Base-by-base conservation (phyloP, 306 rosid genomes). In the Rubus idaeus region DNA sequence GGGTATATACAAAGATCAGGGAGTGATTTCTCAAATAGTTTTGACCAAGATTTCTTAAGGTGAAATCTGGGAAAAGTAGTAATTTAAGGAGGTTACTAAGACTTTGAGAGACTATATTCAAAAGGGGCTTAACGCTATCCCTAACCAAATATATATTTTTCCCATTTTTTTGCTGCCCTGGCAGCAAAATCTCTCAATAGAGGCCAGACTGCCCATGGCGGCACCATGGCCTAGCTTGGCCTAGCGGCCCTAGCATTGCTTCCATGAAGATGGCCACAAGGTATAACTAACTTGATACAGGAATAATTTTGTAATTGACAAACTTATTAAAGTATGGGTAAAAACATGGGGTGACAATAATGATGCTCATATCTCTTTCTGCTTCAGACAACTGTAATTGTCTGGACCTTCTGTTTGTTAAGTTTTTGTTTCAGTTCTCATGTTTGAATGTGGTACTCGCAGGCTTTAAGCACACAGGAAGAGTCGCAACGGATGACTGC, bases 401-500 rank as follows among this genome's bases (percentile, higher is more conserved):
- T 68, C 55, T 55, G 50, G 17, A 72, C 41, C 73, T 68, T 69
- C 53, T 75, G 62, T 73, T 64, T 18, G 26, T 67, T 44, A 9
- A 20, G 67, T 12, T 67, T 12, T 37, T 61, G 39, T 72, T 79
- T 77, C 71, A 77, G 71, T 71, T 77, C 21, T 82, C 16, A 67
- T 76, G 6, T 69, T 58, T 49, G 37, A 56, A 42, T 47, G 66
- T 71, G 68, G 68, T 73, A 14, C 35, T 11, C 77, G 57, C 75
- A 94, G 98, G 82, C 95, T 71, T 8, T 41, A 71, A 89, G 82
- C 79, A 14, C 93, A 66, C 97, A 89, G 78, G 98, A 91, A 81
- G 95, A 92, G 87, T 79, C 98, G 42, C 92, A 90, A 6, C 85
- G 98, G 77, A 92, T 94, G 97, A 90, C 89, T 90, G 81, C 88